Evolutionary conservation across 768 basidiomycete species (phyloP), one percentile per base, ranked within the genome.

Genomic region (Exidia glandulosa): DNA sequence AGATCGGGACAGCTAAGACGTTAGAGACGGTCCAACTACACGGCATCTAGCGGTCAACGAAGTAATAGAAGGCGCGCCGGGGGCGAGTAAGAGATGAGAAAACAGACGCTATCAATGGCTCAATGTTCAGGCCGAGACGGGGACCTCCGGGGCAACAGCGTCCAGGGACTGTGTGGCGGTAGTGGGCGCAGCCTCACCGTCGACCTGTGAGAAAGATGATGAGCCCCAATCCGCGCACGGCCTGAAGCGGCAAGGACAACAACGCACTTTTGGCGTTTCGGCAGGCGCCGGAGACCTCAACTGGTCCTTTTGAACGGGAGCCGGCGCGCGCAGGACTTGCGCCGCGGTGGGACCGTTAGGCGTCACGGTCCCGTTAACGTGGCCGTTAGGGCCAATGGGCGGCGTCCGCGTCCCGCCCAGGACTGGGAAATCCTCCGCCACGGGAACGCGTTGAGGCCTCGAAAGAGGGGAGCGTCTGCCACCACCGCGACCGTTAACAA

Each of bases 391-490:
- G 76, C 78, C 63, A 59, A 75, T 71, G 12, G 88, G 85, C 10
- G 88, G 85, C 2, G 86, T 86, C 14, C 78, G 75, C 14, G 82
- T 78, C 31, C 88, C 88, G 33, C 81, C 82, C 2, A 97, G 80
- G n/a, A 90, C 87, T 47, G 94, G 94, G 72, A 97, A 97, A 61
- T 96, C 94, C 64, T 94, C 93, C 13, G 91, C 88, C 62, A 84
- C 87, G 2, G 93, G 94, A 16, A 96, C 84, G 32, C 92, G 82
- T 73, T 96, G 90, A 59, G 32, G 32, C 27, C 33, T 32, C 36
- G 23, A 27, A 0, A 32, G 57, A 36, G 32, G 36, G n/a, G 58
- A 48, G 31, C 41, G 58, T 29, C 19, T 57, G 32, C 30, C 27
- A 34, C 29, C 30, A 33, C 41, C 57, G 34, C 27, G 55, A 29